These are phyloP conservation scores for Biscogniauxia marginata DNA, from an alignment of 2,329 filamentous ascomycete species.

Conservation along the genomic window DNA sequence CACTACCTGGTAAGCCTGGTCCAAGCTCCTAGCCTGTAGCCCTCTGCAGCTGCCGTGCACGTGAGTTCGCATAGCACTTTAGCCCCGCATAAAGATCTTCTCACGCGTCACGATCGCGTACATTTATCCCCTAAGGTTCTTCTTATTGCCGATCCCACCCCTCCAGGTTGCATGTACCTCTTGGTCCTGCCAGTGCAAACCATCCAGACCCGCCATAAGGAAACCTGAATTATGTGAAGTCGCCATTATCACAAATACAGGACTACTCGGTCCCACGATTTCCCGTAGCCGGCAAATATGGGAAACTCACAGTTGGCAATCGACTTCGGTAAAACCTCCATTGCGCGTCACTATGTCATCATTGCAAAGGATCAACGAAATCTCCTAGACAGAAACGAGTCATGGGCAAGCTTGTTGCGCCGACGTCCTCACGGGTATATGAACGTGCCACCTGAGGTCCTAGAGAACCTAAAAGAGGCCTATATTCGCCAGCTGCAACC, in stretches of 20 bases:
- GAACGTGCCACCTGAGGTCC: conserved; percentile 35
- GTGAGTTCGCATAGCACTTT: not conserved
- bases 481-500: conserved; percentile 15
- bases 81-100: not conserved
- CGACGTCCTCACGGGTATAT: conserved; percentile 22
- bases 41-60: not conserved
- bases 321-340: conserved; percentile 30
- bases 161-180: no score
- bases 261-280: not conserved
- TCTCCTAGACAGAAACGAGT: conserved; percentile 45
- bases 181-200: not conserved
- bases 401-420: conserved; percentile 32
- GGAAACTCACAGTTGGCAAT: conserved; percentile 4
- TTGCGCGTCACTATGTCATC: conserved; percentile 41
- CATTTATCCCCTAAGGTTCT: not conserved
- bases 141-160: not conserved
- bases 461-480: conserved; percentile 25
- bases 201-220: not conserved
- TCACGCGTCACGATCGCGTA: not conserved
- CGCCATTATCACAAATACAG: not conserved
- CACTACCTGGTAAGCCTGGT: not conserved
- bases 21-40: not conserved
- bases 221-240: no score
- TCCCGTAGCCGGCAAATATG: conserved; percentile 13
- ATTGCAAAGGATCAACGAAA: conserved; percentile 49